Evolutionary conservation across 148 eudicot genomes (phyloP).

Genomic region (Vaccinium vitisidaea): DNA sequence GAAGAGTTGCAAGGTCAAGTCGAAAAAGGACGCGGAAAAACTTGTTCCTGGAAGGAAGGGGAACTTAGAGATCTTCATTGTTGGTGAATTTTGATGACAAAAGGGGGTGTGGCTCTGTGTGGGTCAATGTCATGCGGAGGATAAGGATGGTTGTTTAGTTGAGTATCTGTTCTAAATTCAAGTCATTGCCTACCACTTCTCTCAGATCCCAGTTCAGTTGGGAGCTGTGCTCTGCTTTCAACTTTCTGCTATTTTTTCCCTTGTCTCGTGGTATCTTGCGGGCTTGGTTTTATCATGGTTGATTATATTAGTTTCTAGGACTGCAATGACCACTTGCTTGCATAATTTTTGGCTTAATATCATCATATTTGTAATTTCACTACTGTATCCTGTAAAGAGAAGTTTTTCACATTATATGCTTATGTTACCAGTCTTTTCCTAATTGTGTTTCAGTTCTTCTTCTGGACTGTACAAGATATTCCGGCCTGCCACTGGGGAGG

Average conservation of each 20-base stretch:
- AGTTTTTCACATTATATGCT: not conserved
- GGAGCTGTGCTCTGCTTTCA: not conserved
- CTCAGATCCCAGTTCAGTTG: not conserved
- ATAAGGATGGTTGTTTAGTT: not conserved
- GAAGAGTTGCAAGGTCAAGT: not conserved
- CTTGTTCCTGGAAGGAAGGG: not conserved
- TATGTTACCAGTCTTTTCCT: not conserved
- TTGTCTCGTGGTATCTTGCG: not conserved
- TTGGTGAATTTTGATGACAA: conserved; percentile 2
- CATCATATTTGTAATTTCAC: not conserved
- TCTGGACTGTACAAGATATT: not conserved
- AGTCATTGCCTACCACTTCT: not conserved
- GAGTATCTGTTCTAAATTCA: not conserved
- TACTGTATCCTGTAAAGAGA: no score
- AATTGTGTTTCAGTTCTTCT: conserved; percentile 1
- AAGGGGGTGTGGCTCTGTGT: not conserved
- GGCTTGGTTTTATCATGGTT: not conserved
- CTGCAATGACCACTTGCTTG: not conserved
- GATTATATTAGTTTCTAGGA: not conserved
- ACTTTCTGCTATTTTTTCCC: not conserved
- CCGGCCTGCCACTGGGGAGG: not conserved
- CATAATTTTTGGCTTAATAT: not conserved
- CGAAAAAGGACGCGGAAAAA: not conserved
- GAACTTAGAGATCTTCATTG: not conserved
- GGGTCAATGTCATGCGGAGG: not conserved